These are phyloP conservation scores for Podospora anserina DNA, from an alignment of 495 filamentous ascomycete species.

Conservation along the genomic window DNA sequence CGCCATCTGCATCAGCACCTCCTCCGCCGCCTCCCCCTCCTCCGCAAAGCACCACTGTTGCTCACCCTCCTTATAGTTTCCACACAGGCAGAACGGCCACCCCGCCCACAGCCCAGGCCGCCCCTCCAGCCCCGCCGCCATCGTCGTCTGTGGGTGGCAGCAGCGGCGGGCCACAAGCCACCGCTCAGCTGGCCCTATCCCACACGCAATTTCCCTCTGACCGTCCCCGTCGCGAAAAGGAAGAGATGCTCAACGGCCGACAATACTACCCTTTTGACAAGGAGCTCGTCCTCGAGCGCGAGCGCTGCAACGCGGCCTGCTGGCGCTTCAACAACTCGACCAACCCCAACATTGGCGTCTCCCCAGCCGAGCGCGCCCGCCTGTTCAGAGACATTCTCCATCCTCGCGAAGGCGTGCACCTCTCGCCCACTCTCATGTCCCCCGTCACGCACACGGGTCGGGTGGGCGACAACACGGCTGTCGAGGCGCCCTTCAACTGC, in stretches of 20 bases:
- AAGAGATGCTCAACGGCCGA: slow-evolving; percentile 88
- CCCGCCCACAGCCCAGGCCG: slow-evolving; percentile 32
- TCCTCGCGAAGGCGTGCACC: slow-evolving; percentile 47
- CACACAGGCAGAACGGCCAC: slow-evolving; percentile 48
- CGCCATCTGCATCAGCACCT: slow-evolving; percentile 22
- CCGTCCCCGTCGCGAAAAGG: slow-evolving; percentile 67
- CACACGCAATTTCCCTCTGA: slow-evolving; percentile 47
- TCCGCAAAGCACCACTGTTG: slow-evolving; percentile 24
- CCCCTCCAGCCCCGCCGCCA: slow-evolving; percentile 32
- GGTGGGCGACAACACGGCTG: slow-evolving; percentile 71
- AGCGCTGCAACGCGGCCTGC: slow-evolving; percentile 78
- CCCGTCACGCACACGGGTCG: slow-evolving; percentile 54
- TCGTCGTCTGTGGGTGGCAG: slow-evolving; percentile 11
- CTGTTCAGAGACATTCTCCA: slow-evolving; percentile 71
- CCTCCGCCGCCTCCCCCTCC: slow-evolving; percentile 23
- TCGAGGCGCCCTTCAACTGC: slow-evolving; percentile 89
- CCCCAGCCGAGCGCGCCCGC: slow-evolving; percentile 72
- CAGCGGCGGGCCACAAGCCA: slow-evolving; percentile 45
- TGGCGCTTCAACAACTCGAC: slow-evolving; percentile 88
- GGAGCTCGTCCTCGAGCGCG: slow-evolving; percentile 79
- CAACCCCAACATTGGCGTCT: slow-evolving; percentile 72
- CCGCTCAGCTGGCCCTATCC: slow-evolving; percentile 58
- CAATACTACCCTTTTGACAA: slow-evolving; percentile 74
- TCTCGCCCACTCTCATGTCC: slow-evolving; percentile 47
- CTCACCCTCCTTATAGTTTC: slow-evolving; percentile 33